phyloP scores from a whole-genome alignment of 345 rosid species.

The Brassica napus region Da-Ae NC_063446.1:71345501-71346000 shows the following conservation, averaged over 20 bases:
- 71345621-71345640: too few relatives aligned
- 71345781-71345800: constrained; percentile 86
- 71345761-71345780: constrained; percentile 96
- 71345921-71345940: too few relatives aligned
- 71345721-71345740: constrained; percentile 60
- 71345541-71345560: too few relatives aligned
- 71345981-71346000: neutral
- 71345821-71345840: constrained; percentile 81
- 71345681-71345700: constrained; percentile 27
- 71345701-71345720: constrained; percentile 57
- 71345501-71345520: too few relatives aligned
- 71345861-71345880: constrained; percentile 90
- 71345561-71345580: too few relatives aligned
- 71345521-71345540: too few relatives aligned
- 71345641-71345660: too few relatives aligned
- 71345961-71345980: neutral
- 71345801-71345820: constrained; percentile 91
- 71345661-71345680: too few relatives aligned
- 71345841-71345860: constrained; percentile 89
- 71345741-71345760: constrained; percentile 90
- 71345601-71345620: too few relatives aligned
- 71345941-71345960: neutral
- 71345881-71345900: constrained; percentile 89
- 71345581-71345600: too few relatives aligned
- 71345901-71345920: constrained; percentile 12